A percentile compares a stretch with the other conserved stretches of the same genome.
phyloP scores from a whole-genome alignment of 768 basidiomycete species.

The Amanita jacksonii region DNA sequence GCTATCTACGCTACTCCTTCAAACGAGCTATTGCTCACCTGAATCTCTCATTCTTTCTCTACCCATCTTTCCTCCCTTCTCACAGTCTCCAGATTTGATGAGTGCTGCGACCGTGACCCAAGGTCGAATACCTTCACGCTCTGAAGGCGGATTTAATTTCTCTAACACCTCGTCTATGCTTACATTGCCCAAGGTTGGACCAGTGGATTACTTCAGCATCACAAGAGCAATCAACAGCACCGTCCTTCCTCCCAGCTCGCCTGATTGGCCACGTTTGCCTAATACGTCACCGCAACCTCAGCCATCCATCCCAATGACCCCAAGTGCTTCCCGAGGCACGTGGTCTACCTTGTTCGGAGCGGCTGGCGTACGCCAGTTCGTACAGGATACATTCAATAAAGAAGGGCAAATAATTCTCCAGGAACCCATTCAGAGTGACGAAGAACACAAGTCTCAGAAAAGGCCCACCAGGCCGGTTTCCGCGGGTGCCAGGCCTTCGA shows the following conservation, averaged over 20 bases:
- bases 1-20: conserved; percentile 58
- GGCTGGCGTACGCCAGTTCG: conserved; percentile 55
- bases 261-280: conserved; percentile 42
- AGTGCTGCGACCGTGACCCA: conserved; percentile 2
- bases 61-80: conserved; percentile 3
- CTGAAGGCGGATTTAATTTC: conserved; percentile 3
- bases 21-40: conserved; percentile 20
- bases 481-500: not conserved
- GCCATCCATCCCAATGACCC: conserved; percentile 37
- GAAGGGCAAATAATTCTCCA: conserved; percentile 32
- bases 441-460: not conserved
- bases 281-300: conserved; percentile 29
- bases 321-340: conserved; percentile 52
- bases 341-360: conserved; percentile 76
- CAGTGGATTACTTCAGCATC: conserved; percentile 53
- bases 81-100: not conserved
- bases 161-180: conserved; percentile 9
- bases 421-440: conserved; percentile 2
- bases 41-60: conserved; percentile 8
- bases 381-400: conserved; percentile 38
- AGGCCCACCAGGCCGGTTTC: not conserved
- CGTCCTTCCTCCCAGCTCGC: conserved; percentile 28
- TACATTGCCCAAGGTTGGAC: conserved; percentile 15
- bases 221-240: conserved; percentile 16
- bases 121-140: conserved; percentile 3